Percentiles rank a stretch among this genome's conserved stretches.
phyloP scores from a whole-genome alignment of 1,139 yeast genomes.

The Yamadazyma sp. region DNA sequence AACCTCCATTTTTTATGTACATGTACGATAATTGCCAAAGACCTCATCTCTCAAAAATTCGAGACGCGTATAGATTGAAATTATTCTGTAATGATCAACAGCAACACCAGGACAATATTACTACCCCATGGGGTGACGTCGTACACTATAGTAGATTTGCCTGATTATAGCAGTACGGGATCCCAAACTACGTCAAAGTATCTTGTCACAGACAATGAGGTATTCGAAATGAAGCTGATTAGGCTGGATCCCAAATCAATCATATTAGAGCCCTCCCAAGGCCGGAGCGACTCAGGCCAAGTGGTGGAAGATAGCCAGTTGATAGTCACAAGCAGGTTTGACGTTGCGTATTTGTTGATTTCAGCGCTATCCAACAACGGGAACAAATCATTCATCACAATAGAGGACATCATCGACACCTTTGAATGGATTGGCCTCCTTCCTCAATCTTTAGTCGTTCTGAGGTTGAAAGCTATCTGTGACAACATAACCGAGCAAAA shows the following conservation, averaged over 20 bases:
- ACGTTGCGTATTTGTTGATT: slow-evolving; percentile 42
- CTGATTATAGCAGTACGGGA: slow-evolving; percentile 20
- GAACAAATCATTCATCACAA: slow-evolving; percentile 35
- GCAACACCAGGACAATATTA: slow-evolving; percentile 16
- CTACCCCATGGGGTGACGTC: slow-evolving; percentile 18
- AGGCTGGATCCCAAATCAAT: slow-evolving; percentile 36
- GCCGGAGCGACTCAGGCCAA: slow-evolving; percentile 20
- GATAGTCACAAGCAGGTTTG: slow-evolving; percentile 43
- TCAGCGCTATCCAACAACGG: slow-evolving; percentile 29
- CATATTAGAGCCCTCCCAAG: slow-evolving; percentile 26
- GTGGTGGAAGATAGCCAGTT: slow-evolving; percentile 37
- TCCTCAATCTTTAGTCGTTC: slow-evolving; percentile 22
- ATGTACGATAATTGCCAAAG: not conserved
- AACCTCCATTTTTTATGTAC: not conserved
- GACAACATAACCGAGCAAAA: slow-evolving; percentile 49
- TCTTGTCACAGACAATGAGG: slow-evolving; percentile 13
- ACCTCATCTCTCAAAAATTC: slow-evolving; percentile 1
- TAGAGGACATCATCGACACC: slow-evolving; percentile 51
- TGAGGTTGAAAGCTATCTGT: slow-evolving; percentile 35
- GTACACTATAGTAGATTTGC: slow-evolving; percentile 25
- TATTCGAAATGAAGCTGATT: slow-evolving; percentile 37
- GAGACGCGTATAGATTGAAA: slow-evolving; percentile 4
- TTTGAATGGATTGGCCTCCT: slow-evolving; percentile 27
- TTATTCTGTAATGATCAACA: not conserved
- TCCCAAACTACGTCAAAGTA: slow-evolving; percentile 19